A percentile compares a stretch with the other conserved stretches of the same genome.
These are phyloP conservation scores for Psilocybe mexicana DNA, from an alignment of 1,284 basidiomycete genomes.

Conservation along the genomic window DNA sequence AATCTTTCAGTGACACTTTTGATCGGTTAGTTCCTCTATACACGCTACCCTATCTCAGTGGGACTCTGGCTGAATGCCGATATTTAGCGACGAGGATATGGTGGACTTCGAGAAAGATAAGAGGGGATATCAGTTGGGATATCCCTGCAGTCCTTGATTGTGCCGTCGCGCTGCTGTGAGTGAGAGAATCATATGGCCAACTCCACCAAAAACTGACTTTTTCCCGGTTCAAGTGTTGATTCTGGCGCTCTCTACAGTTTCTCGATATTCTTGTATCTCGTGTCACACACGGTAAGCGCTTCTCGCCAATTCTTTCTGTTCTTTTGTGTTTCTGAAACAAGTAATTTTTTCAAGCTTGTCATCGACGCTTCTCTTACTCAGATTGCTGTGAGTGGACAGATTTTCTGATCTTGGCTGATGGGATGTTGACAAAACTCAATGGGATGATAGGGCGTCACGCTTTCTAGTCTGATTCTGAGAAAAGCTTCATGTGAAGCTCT, in stretches of 20 bases:
- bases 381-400: slow-evolving; percentile 20
- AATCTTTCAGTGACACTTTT: slow-evolving; percentile 23
- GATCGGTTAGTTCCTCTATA: slow-evolving; percentile 13
- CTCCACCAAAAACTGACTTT: background rate
- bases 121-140: slow-evolving; percentile 11
- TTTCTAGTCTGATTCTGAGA: slow-evolving; percentile 17
- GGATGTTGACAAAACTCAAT: background rate
- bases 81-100: slow-evolving; percentile 15
- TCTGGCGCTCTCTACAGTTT: slow-evolving; percentile 24
- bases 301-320: background rate
- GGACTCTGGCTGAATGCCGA: background rate
- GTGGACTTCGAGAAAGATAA: slow-evolving; percentile 22
- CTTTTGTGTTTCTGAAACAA: background rate
- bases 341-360: slow-evolving; percentile 21
- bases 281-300: slow-evolving; percentile 22
- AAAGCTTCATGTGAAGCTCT: slow-evolving; percentile 16
- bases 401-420: background rate
- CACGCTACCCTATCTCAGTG: background rate
- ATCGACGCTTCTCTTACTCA: slow-evolving; percentile 24
- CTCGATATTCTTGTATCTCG: slow-evolving; percentile 22
- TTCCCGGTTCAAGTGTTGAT: slow-evolving; percentile 15
- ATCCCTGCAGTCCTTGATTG: slow-evolving; percentile 10
- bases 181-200: background rate
- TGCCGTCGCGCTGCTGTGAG: slow-evolving; percentile 17
- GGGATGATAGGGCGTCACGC: slow-evolving; percentile 16